Percentiles rank a stretch among this genome's conserved stretches.
These are phyloP conservation scores for Sarocladiaceae sp. DNA, from an alignment of 2,329 filamentous ascomycete genomes.

Conservation along the genomic window DNA sequence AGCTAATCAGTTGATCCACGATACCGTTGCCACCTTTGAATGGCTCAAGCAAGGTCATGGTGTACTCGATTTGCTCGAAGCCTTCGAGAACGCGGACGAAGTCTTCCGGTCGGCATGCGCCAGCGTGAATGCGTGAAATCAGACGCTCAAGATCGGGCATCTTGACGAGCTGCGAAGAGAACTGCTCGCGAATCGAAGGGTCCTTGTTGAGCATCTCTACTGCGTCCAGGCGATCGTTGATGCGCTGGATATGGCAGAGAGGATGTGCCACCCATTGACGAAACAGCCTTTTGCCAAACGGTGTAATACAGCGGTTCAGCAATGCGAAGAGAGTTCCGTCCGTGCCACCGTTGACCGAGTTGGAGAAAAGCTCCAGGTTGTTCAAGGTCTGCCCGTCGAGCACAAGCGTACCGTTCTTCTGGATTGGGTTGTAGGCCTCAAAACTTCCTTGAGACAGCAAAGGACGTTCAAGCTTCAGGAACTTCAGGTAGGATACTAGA, in stretches of 20 bases:
- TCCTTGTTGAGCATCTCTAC: constrained; percentile 90
- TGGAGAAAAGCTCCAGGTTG: constrained; percentile 96
- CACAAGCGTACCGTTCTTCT: constrained; percentile 82
- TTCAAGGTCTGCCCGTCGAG: constrained; percentile 94
- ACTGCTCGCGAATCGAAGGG: constrained; percentile 72
- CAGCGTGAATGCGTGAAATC: constrained; percentile 90
- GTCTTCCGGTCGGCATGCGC: constrained; percentile 82
- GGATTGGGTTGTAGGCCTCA: constrained; percentile 83
- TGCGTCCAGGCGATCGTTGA: constrained; percentile 90
- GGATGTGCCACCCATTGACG: constrained; percentile 97
- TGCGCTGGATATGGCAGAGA: constrained; percentile 75
- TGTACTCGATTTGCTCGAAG: constrained; percentile 96
- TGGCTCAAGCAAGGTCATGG: constrained; percentile 69
- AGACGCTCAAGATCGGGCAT: constrained; percentile 91
- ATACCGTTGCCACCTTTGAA: constrained; percentile 75
- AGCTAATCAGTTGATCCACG: constrained; percentile 72
- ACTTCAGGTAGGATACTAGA: constrained; percentile 76
- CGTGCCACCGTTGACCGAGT: constrained; percentile 76
- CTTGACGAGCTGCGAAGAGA: constrained; percentile 80
- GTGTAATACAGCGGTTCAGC: constrained; percentile 89
- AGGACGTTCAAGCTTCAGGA: constrained; percentile 82
- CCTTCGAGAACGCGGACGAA: constrained; percentile 92
- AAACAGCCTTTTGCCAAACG: constrained; percentile 93
- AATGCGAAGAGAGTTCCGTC: constrained; percentile 87
- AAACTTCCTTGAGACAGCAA: constrained; percentile 89